Conservation (phyloP, 116 monocot species). For the Dioscorea cayenensis region DNA sequence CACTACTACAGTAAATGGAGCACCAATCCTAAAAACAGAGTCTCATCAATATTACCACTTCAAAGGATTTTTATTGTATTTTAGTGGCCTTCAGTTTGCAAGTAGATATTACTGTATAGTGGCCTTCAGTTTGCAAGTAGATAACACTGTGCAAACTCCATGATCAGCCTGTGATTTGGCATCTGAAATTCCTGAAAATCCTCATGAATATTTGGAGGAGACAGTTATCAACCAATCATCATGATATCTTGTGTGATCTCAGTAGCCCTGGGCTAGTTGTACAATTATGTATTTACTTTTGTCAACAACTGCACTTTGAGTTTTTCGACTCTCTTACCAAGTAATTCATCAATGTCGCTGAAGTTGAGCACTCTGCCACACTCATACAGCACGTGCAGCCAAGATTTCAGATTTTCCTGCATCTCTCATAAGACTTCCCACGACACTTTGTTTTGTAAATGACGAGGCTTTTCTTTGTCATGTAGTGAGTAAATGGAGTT, state of each 20-base stretch:
- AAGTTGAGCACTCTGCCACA: slow-evolving; percentile 67
- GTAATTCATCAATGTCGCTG: slow-evolving; percentile 88
- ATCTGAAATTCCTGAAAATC: slow-evolving; percentile 1
- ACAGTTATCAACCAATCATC: slow-evolving; percentile 41
- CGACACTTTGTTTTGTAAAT: neutral
- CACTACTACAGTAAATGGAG: slow-evolving; percentile 89
- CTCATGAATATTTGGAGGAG: slow-evolving; percentile 78
- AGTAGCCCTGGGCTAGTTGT: slow-evolving; percentile 93
- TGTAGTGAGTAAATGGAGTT: too few relatives aligned
- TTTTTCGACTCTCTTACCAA: slow-evolving; percentile 92
- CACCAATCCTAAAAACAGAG: slow-evolving; percentile 84
- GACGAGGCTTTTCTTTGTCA: too few relatives aligned
- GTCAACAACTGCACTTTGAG: slow-evolving; percentile 93
- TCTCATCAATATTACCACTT: slow-evolving; percentile 95
- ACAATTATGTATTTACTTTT: slow-evolving; percentile 89
- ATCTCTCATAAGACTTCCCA: slow-evolving; percentile 12
- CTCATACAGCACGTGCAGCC: slow-evolving; percentile 20
- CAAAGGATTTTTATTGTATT: slow-evolving; percentile 95
- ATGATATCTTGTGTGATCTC: slow-evolving; percentile 70
- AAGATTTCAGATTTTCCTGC: slow-evolving; percentile 42
- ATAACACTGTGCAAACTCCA: neutral
- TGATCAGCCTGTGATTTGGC: neutral
- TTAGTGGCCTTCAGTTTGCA: slow-evolving; percentile 97
- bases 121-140: too few relatives aligned
- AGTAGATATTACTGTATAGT: too few relatives aligned